Evolutionary conservation across 164 flowering plant species (phyloP).

Genomic region (Berberis thunbergii): DNA sequence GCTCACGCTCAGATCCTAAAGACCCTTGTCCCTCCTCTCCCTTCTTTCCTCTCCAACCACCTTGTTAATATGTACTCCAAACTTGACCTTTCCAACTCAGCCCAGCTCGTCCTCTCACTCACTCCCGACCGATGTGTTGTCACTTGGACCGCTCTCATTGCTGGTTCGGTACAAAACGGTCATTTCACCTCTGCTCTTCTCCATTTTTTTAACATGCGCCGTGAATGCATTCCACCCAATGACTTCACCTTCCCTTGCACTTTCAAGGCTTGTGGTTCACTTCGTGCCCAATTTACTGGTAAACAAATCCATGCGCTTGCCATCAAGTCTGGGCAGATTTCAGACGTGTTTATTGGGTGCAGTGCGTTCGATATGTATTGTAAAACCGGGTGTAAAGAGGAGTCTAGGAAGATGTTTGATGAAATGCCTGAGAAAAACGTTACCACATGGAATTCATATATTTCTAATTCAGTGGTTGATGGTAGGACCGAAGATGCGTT

Average conservation of each 20-base stretch:
- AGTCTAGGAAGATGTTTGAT: slow-evolving; percentile 59
- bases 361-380: slow-evolving; percentile 72
- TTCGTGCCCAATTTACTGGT: slow-evolving; percentile 29
- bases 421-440: slow-evolving; percentile 66
- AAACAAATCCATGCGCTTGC: slow-evolving; percentile 57
- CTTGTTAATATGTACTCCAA: slow-evolving; percentile 85
- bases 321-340: slow-evolving; percentile 30
- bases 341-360: slow-evolving; percentile 65
- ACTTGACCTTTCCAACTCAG: slow-evolving; percentile 57
- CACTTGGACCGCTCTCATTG: slow-evolving; percentile 78
- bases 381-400: slow-evolving; percentile 34
- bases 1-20: slow-evolving; percentile 59
- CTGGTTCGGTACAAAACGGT: slow-evolving; percentile 66
- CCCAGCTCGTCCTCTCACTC: slow-evolving; percentile 47
- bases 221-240: slow-evolving; percentile 47
- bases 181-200: slow-evolving; percentile 39
- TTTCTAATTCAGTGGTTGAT: slow-evolving; percentile 55
- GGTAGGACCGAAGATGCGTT: slow-evolving; percentile 38
- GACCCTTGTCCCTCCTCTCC: slow-evolving; percentile 26
- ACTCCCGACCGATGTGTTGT: slow-evolving; percentile 64
- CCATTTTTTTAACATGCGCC: slow-evolving; percentile 50
- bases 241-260: slow-evolving; percentile 84
- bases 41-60: slow-evolving; percentile 59
- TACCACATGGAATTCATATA: slow-evolving; percentile 70
- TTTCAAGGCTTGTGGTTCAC: slow-evolving; percentile 53